A percentile compares a stretch with the other conserved stretches of the same genome.
These are phyloP conservation scores for Blastocystis sp. DNA, from an alignment of 352 stramenopile species.

Conservation along the genomic window DNA sequence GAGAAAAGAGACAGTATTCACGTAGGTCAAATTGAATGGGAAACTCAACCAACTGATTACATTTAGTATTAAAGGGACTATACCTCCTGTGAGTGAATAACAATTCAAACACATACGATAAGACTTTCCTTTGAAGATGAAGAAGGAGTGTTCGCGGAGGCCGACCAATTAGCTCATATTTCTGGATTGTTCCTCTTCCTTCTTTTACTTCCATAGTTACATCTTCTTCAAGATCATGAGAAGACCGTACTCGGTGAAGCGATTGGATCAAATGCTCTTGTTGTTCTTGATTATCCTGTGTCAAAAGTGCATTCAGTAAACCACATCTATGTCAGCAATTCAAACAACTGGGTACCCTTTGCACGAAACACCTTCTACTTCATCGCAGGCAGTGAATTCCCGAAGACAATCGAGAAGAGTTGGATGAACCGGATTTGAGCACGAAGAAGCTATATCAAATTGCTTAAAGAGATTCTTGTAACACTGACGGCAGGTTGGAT, in stretches of 20 bases:
- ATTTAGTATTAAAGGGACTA: conserved; percentile 13
- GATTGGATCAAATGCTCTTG: not conserved
- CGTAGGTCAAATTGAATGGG: conserved; percentile 17
- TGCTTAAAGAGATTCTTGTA: conserved; percentile 12
- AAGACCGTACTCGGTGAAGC: conserved; percentile 30
- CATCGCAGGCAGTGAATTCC: conserved; percentile 23
- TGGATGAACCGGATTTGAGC: not conserved
- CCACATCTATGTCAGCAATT: not conserved
- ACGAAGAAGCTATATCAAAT: not conserved
- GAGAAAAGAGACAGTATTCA: conserved; percentile 52
- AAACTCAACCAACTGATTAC: conserved; percentile 52
- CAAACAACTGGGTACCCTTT: not conserved
- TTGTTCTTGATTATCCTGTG: not conserved
- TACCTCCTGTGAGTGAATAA: not conserved
- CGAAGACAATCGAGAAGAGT: conserved; percentile 53
- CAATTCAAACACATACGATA: not conserved
- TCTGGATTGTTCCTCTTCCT: not conserved
- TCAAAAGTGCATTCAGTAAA: conserved; percentile 8
- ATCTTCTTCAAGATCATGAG: conserved; percentile 49
- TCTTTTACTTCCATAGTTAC: conserved; percentile 28
- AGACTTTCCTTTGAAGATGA: conserved; percentile 6
- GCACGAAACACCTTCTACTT: conserved; percentile 19
- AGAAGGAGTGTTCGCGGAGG: not conserved
- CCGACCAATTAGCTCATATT: conserved; percentile 35
- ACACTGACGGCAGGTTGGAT: not conserved